phyloP scores from a whole-genome alignment of 306 rosid species.

The Vigna radiata region DNA sequence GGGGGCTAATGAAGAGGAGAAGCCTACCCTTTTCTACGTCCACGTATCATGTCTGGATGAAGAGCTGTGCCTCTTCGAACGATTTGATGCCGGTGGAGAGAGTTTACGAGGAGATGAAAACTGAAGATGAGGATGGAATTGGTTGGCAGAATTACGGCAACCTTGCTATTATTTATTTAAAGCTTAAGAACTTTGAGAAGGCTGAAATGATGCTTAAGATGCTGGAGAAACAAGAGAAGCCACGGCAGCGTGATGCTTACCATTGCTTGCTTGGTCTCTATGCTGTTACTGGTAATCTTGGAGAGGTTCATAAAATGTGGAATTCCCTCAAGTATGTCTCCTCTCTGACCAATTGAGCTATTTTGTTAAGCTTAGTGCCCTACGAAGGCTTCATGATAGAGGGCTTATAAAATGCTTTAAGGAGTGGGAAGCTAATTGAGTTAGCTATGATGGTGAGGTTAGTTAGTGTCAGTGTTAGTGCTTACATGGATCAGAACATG shows the following conservation, averaged over 20 bases:
- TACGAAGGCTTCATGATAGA: conserved; percentile 66
- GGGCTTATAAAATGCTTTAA: conserved; percentile 62
- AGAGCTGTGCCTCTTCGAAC: conserved; percentile 58
- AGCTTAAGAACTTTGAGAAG: conserved; percentile 63
- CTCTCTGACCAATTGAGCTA: conserved; percentile 65
- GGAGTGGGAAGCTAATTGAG: conserved; percentile 77
- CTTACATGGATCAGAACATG: conserved; percentile 65
- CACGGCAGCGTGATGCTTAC: conserved; percentile 57
- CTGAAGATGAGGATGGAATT: conserved; percentile 29
- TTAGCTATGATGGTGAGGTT: conserved; percentile 63
- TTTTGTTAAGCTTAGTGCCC: conserved; percentile 71
- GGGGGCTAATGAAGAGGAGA: conserved; percentile 67
- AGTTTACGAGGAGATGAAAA: conserved; percentile 66
- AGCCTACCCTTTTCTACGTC: conserved; percentile 46
- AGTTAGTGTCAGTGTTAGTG: conserved; percentile 49
- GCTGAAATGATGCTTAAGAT: conserved; percentile 65
- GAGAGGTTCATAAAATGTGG: conserved; percentile 77
- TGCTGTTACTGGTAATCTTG: conserved; percentile 63
- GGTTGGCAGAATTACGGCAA: conserved; percentile 77
- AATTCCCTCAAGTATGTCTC: conserved; percentile 53
- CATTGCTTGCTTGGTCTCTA: conserved; percentile 72
- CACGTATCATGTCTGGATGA: conserved; percentile 76
- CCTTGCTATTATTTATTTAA: conserved; percentile 73
- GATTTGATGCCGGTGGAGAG: conserved; percentile 63
- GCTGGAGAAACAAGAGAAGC: conserved; percentile 54